Conservation (phyloP, 78 protist genomes). For the Dictyostelium firmibasis region DNA sequence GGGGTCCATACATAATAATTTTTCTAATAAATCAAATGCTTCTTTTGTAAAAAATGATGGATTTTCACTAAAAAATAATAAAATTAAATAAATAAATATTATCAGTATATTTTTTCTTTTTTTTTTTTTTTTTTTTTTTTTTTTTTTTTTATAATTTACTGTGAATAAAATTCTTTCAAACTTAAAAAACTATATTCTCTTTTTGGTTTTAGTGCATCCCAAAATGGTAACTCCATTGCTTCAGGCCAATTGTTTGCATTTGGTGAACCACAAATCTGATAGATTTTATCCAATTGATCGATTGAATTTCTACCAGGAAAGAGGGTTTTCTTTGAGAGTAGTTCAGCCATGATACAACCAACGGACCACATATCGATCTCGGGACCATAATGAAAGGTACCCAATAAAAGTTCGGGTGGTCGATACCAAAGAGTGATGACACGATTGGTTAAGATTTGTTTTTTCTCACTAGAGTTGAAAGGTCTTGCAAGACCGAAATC, state of each 20-base stretch:
- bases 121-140: background rate
- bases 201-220: slow-evolving; percentile 46
- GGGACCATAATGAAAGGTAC: slow-evolving; percentile 71
- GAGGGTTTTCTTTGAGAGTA: slow-evolving; percentile 60
- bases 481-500: slow-evolving; percentile 94
- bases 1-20: slow-evolving; percentile 70
- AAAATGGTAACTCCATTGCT: slow-evolving; percentile 8
- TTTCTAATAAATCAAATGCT: slow-evolving; percentile 73
- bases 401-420: slow-evolving; percentile 96
- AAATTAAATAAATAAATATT: background rate
- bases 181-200: background rate
- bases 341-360: slow-evolving; percentile 85
- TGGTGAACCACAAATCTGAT: slow-evolving; percentile 78
- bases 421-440: slow-evolving; percentile 97
- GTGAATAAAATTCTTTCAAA: slow-evolving; percentile 27
- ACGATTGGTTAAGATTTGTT: slow-evolving; percentile 41
- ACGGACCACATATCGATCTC: slow-evolving; percentile 93
- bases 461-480: slow-evolving; percentile 22
- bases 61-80: background rate
- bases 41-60: slow-evolving; percentile 42
- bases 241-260: slow-evolving; percentile 73
- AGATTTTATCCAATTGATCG: slow-evolving; percentile 81
- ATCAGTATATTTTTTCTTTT: no score
- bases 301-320: slow-evolving; percentile 82
- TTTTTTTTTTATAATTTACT: background rate